Evolutionary conservation across 1,284 basidiomycete species (phyloP), one percentile per base, ranked within the genome.

Genomic region (Ustilago tritici): DNA sequence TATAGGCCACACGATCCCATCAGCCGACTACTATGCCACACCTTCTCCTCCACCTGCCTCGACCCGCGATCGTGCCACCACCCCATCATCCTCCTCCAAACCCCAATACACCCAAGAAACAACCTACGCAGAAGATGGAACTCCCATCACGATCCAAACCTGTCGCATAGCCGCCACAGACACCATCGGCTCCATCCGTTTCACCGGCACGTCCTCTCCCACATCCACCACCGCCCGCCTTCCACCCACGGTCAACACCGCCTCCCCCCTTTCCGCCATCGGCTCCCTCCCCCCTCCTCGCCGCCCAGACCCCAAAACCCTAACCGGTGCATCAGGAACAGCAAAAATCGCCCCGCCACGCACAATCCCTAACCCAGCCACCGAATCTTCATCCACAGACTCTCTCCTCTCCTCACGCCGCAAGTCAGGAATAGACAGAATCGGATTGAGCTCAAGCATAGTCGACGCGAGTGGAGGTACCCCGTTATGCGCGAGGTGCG

Each of bases 401-500:
- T 28, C 35, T 8, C 19, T 62, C 41, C 23, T 56, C 31, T 56
- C 35, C 11, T 23, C 52, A 11, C 56, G 70, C 36, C 47, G 70
- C 35, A 67, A 74, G 41, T 63, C 60, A 15, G 79, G 79, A 0
- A 74, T 81, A 50, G 72, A 77, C 32, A 62, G 78, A 3, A 76
- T 79, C 50, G 79, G 79, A 0, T 61, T 81, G 17, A 54, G 52
- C n/a, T 80, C 78, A 12, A 67, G 60, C 54, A 65, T 77, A 59
- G 71, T 70, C 52, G 65, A 75, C 52, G 82, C 79, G 8, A 46
- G 47, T 4, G 67, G 76, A 9, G 82, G 78, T 2, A 85, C 84
- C 6, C 84, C 84, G 1, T 64, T 84, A 9, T 86, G 84, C 53
- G 82, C 82, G 0, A 64, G 84, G 4, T 86, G 84, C 50, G 32